Base-by-base conservation (phyloP, 2,329 filamentous ascomycete genomes). In the Scedosporium apiospermum region DNA sequence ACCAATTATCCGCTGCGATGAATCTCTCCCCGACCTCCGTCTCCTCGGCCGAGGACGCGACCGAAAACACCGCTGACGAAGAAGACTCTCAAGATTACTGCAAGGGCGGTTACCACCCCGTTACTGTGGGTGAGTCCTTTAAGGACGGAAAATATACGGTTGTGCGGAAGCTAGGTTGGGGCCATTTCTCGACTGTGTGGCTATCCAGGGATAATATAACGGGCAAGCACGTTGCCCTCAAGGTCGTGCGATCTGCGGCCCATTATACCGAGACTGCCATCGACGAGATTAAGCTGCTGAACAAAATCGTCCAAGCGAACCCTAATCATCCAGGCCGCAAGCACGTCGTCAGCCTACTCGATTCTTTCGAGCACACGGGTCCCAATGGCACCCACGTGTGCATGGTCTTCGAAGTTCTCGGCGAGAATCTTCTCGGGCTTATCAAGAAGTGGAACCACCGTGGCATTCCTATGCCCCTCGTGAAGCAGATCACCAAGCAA, bases 61-160 rank as follows among this genome's bases (percentile, higher is more conserved):
- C 89, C 75, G 93, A 97, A 71, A 93, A 95, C 73, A 96, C 93
- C 46, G 93, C 93, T 72, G 95, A 98, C 74, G 95, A 99, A 78
- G 95, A 99, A 78, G 95, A 99, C 76, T 96, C 91, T 58, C 93
- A 98, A 77, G 95, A 99, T 76, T 99, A 99, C 80, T 97, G 93
- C 84, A 98, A 98, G 78, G 95, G 95, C 71, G 95, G 95, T 65
- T 99, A 98, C 76, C 95, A 99, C 73, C 95, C 95, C 2, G 95
- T 99, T 59, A 84, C 87, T 70, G 89, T 98, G 65, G 95, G 95
- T 70, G 95, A 99, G 78, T 89, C 92, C 72, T 98, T 97, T 84
- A 98, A 98, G 75, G 91, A 98, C 74, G 93, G 91, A 69, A 93
- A 91, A 78, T 99, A 99, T 78, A 95, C 93, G 16, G 88, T 98